Evolutionary conservation across 2,329 filamentous ascomycete genomes (phyloP), one percentile per base, ranked within the genome.

Genomic region (Talaromyces sp.): DNA sequence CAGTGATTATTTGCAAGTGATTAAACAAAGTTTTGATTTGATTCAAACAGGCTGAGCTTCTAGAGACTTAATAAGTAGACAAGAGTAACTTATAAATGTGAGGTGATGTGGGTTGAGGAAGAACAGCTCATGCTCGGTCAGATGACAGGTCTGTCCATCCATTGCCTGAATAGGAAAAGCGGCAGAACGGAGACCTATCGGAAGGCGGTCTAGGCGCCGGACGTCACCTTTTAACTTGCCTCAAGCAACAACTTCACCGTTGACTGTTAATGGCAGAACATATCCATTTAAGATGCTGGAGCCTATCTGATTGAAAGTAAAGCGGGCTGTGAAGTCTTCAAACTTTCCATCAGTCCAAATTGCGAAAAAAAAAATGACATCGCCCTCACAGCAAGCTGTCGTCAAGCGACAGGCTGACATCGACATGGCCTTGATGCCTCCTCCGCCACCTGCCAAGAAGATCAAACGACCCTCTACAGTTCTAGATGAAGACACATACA

Each of bases 401-500:
- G 63, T 63, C 37, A 75, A 73, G 64, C 71, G 73, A 31, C 60
- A 61, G 48, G 65, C 67, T 33, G 71, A 74, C 52, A 7, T 52
- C 37, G 71, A 74, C 43, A 66, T 64, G 40, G 85, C 89, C 57
- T 77, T 95, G 56, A 97, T 97, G 91, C 88, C 90, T 15, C 91
- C 92, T 10, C 92, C 93, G 5, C 90, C 91, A 3, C 82, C 85
- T 0, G 80, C 86, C 41, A 97, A 96, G 73, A 88, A 91, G 59
- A 96, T 97, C 69, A 97, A 97, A 75, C 84, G 94, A 54, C 94
- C 94, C 0, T 86, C 87, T 62, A 89, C 88, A 62, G 86, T 97
- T 28, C 83, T 99, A 28, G 91, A 96, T 72, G 94, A 99, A 79
- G 93, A 99, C 65, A 86, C 88, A 55, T 99, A 99, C 73, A 94